Conservation (phyloP, 2,329 filamentous ascomycete genomes). For the Epichloe baconii region DNA sequence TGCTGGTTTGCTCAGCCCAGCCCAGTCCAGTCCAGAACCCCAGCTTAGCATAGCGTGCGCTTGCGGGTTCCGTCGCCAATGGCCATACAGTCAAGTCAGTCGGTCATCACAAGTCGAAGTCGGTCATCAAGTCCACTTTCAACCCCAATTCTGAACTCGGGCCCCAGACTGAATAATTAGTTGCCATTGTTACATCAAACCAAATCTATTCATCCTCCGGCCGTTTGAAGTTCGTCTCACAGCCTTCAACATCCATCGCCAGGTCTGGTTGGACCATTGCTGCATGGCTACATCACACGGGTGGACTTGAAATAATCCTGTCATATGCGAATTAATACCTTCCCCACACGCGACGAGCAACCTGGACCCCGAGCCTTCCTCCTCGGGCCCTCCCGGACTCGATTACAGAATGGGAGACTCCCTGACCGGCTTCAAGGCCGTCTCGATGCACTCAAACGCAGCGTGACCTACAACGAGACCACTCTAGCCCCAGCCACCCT, state of each 20-base stretch:
- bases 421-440: background rate
- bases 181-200: background rate
- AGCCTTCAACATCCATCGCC: background rate
- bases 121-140: no score
- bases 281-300: background rate
- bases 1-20: no score
- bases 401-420: background rate
- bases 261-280: background rate
- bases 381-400: background rate
- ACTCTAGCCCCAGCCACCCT: background rate
- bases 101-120: no score
- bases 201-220: background rate
- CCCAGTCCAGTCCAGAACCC: no score
- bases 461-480: constrained; percentile 2
- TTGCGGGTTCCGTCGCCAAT: no score
- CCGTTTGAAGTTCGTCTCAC: background rate
- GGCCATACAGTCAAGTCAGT: no score
- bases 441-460: constrained; percentile 7
- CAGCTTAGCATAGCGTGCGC: no score
- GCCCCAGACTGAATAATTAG: background rate
- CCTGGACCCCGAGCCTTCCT: background rate
- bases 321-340: background rate
- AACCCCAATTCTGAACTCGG: background rate
- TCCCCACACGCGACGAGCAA: background rate
- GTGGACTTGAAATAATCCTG: background rate